Conservation (phyloP, 768 basidiomycete species). For the Boletus rufocinnamomeus region DNA sequence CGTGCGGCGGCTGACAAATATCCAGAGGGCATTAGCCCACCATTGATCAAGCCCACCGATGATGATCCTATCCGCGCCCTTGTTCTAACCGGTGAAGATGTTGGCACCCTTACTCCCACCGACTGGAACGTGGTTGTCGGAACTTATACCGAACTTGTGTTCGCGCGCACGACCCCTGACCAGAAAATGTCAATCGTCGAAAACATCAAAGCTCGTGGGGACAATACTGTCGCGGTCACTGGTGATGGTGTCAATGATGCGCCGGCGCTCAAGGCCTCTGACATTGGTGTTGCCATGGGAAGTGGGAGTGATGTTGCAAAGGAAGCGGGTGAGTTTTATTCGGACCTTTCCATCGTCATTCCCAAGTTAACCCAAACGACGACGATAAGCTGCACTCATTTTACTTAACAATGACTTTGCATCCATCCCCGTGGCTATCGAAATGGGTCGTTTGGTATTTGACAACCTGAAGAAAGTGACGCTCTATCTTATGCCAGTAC, state of each 20-base stretch:
- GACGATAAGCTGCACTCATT: conserved; percentile 42
- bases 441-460: conserved; percentile 60
- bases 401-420: conserved; percentile 60
- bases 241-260: conserved; percentile 62
- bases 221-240: conserved; percentile 52
- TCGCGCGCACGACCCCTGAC: conserved; percentile 56
- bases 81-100: conserved; percentile 48
- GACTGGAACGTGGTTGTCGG: conserved; percentile 46
- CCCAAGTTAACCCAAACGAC: not conserved
- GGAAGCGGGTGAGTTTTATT: conserved; percentile 46
- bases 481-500: conserved; percentile 46
- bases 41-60: conserved; percentile 37
- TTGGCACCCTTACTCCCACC: conserved; percentile 35
- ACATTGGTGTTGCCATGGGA: conserved; percentile 58
- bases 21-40: conserved; percentile 15
- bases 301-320: conserved; percentile 54
- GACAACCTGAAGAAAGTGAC: conserved; percentile 59
- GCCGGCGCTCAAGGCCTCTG: conserved; percentile 51
- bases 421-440: conserved; percentile 58
- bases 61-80: conserved; percentile 42
- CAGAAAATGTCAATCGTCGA: conserved; percentile 61
- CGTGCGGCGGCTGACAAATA: conserved; percentile 22
- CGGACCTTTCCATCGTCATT: not conserved
- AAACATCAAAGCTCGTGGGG: conserved; percentile 48
- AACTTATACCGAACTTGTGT: conserved; percentile 46